Percentiles rank a stretch among this genome's conserved stretches.
Conservation (phyloP, 805 yeast genomes). For the Phaffomyces opuntiae region DNA sequence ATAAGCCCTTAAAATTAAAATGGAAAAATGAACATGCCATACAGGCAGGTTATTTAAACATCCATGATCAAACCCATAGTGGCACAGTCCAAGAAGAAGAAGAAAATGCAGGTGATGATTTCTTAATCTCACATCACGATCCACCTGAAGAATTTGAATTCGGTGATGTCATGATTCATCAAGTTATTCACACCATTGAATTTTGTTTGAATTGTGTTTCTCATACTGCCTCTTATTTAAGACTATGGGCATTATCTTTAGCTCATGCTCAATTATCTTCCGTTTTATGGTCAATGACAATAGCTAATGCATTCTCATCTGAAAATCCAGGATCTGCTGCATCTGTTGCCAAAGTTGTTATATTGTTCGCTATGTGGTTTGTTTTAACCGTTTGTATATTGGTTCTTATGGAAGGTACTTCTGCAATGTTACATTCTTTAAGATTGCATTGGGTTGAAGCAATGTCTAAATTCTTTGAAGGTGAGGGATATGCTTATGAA, state of each 20-base stretch:
- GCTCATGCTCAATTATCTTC: slow-evolving; percentile 96
- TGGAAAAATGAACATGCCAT: slow-evolving; percentile 45
- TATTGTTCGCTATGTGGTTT: slow-evolving; percentile 93
- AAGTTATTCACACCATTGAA: slow-evolving; percentile 96
- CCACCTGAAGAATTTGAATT: slow-evolving; percentile 35
- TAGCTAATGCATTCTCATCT: slow-evolving; percentile 64
- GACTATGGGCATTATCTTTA: slow-evolving; percentile 95
- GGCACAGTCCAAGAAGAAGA: slow-evolving; percentile 28
- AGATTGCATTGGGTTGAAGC: slow-evolving; percentile 99
- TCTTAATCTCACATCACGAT: slow-evolving; percentile 35
- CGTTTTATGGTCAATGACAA: slow-evolving; percentile 85
- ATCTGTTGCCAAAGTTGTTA: slow-evolving; percentile 70
- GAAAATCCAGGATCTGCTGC: slow-evolving; percentile 38
- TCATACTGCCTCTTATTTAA: slow-evolving; percentile 94
- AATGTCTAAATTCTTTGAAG: slow-evolving; percentile 96
- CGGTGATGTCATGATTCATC: slow-evolving; percentile 96
- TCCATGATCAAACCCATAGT: slow-evolving; percentile 27
- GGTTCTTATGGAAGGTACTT: slow-evolving; percentile 97
- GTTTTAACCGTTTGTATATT: slow-evolving; percentile 82
- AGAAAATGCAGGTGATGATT: slow-evolving; percentile 43
- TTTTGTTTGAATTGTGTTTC: slow-evolving; percentile 96
- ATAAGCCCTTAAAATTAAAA: slow-evolving; percentile 73
- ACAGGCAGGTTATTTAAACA: slow-evolving; percentile 44
- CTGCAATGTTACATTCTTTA: slow-evolving; percentile 97
- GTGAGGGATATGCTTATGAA: slow-evolving; percentile 86